Evolutionary conservation across 2,329 filamentous ascomycete genomes (phyloP).

Genomic region (Colletotrichum cereale): DNA sequence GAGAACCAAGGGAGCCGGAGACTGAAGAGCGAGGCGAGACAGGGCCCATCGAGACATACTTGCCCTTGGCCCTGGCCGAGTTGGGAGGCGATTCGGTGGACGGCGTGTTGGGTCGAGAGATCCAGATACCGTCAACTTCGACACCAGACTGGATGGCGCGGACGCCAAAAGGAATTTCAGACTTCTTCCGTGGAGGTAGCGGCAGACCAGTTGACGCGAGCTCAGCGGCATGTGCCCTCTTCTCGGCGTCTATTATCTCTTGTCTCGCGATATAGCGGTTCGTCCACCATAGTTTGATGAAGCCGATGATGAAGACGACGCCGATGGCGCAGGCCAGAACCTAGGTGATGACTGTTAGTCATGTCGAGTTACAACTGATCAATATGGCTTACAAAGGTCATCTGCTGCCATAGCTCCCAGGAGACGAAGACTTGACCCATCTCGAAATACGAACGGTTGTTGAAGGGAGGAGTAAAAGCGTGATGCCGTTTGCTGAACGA

Average conservation of each 20-base stretch:
- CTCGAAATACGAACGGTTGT: neutral
- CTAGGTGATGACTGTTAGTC: slow-evolving; percentile 56
- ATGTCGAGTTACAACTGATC: slow-evolving; percentile 12
- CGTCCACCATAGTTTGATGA: slow-evolving; percentile 75
- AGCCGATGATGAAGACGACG: slow-evolving; percentile 75
- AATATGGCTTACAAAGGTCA: slow-evolving; percentile 80
- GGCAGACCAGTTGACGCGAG: slow-evolving; percentile 68
- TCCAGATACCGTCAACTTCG: slow-evolving; percentile 88
- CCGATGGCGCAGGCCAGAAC: slow-evolving; percentile 79
- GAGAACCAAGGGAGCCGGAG: slow-evolving; percentile 27
- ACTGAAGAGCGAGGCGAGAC: slow-evolving; percentile 29
- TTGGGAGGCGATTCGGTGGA: slow-evolving; percentile 34
- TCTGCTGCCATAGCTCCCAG: slow-evolving; percentile 89
- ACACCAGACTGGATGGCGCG: slow-evolving; percentile 86
- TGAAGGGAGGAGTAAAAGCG: neutral
- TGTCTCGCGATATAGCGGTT: slow-evolving; percentile 68
- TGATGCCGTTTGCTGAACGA: neutral
- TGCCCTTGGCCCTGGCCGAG: slow-evolving; percentile 36
- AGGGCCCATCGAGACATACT: slow-evolving; percentile 34
- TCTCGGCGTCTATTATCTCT: slow-evolving; percentile 75
- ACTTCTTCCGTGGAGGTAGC: slow-evolving; percentile 50
- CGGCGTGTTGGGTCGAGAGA: slow-evolving; percentile 66
- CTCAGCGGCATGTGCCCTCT: slow-evolving; percentile 65
- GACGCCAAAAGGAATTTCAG: slow-evolving; percentile 82
- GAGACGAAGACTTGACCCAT: slow-evolving; percentile 69